phyloP scores from a whole-genome alignment of 23 red algal species.

The Gracilaria domingensis region DNA sequence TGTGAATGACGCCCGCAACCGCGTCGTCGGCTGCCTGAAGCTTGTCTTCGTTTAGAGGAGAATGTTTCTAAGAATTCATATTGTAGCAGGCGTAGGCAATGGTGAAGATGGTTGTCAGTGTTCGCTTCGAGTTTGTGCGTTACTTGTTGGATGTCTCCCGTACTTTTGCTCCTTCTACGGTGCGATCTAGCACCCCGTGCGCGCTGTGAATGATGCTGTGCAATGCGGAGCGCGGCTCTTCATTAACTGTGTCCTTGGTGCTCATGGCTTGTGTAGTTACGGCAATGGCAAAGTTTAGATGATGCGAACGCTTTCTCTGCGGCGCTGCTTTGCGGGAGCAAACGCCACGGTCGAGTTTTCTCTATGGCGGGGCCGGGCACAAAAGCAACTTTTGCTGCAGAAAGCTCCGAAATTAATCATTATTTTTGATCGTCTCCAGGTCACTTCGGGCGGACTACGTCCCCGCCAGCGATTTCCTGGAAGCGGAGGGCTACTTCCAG shows the following conservation, averaged over 20 bases:
- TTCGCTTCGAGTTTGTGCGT: neutral
- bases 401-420: too few relatives aligned
- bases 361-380: too few relatives aligned
- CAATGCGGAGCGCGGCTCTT: slow-evolving; percentile 1
- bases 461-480: too few relatives aligned
- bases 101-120: neutral
- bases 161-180: slow-evolving; percentile 25
- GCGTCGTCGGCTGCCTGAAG: slow-evolving; percentile 63
- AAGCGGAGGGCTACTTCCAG: too few relatives aligned
- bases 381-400: too few relatives aligned
- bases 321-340: too few relatives aligned
- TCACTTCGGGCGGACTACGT: too few relatives aligned
- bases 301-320: too few relatives aligned
- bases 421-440: too few relatives aligned
- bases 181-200: slow-evolving; percentile 2
- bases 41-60: slow-evolving; percentile 57
- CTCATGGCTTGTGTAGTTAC: neutral
- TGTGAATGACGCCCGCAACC: slow-evolving; percentile 63
- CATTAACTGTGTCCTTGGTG: slow-evolving; percentile 18
- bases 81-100: neutral
- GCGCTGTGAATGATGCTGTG: neutral
- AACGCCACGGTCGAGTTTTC: too few relatives aligned
- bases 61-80: slow-evolving; percentile 13
- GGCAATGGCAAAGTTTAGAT: neutral
- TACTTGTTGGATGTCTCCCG: neutral